Evolutionary conservation across 495 filamentous ascomycete genomes (phyloP), one percentile per base, ranked within the genome.

Genomic region (Tuber indicum): DNA sequence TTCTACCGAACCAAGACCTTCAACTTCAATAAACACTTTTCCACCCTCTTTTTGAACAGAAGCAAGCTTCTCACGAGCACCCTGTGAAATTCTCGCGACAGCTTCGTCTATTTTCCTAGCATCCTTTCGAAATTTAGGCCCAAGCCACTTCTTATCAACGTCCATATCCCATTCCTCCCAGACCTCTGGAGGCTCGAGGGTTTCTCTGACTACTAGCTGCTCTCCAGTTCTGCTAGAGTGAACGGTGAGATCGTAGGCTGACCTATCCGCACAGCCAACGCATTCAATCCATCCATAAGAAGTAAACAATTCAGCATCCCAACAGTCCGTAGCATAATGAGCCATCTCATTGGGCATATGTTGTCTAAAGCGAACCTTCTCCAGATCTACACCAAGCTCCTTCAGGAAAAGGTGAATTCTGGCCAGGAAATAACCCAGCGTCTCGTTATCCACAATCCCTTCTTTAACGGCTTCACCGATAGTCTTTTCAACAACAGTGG

Each of bases 271-370:
- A 83, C 91, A 92, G 58, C 91, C 90, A 75, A 91, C 90, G 81
- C 90, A 91, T 83, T 92, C 90, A 74, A 91, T 88, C 91, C 90
- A 92, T 75, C 91, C 91, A 82, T 91, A 91, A 71, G 86, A 89
- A 36, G 89, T 92, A 32, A 88, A 79, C 17, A 91, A 84, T 75
- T 92, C 90, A 21, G 90, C 90, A 83, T 92, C 91, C 90, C 90
- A 91, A 81, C 90, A 92, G 81, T 92, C 90, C 3, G 88, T 84
- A 39, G 91, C 91, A 75, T 91, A 92, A 83, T 92, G 91, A 26
- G 91, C 91, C 90, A 91, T 92, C 83, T 92, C 91, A 77, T 92
- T 91, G 7, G 88, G 87, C 89, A 92, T 90, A 78, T 92, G 90
- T 78, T 92, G 91, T 75, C 90, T 86, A 81, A 92, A 92, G 58